Percentiles rank a stretch among this genome's conserved stretches.
phyloP scores from a whole-genome alignment of 257 asterid genomes.

The Fraxinus anomala region DNA sequence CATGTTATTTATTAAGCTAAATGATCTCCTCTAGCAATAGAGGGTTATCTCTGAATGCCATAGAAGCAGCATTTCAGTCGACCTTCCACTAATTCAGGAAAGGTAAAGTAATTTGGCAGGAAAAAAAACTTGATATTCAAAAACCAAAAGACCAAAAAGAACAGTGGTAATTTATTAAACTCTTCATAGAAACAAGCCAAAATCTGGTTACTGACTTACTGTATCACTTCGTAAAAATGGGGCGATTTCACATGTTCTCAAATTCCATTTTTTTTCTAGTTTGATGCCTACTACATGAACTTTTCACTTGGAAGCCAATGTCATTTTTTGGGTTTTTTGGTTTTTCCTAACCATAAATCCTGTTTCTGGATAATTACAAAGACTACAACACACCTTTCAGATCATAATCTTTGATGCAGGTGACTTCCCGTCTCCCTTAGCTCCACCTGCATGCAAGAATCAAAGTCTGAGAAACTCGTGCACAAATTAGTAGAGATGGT shows the following conservation, averaged over 20 bases:
- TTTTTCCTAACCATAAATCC: slow-evolving; percentile 9
- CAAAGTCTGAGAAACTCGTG: slow-evolving; percentile 13
- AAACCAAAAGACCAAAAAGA: not conserved
- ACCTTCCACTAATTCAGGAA: not conserved
- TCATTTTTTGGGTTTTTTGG: slow-evolving; percentile 10
- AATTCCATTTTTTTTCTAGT: slow-evolving; percentile 22
- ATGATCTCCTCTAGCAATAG: not conserved
- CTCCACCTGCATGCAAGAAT: slow-evolving; percentile 43
- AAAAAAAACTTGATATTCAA: not conserved
- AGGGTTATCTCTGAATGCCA: not conserved
- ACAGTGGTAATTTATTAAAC: not conserved
- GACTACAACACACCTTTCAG: slow-evolving; percentile 34
- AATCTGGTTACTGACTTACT: not conserved
- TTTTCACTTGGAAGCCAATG: slow-evolving; percentile 13
- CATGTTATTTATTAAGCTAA: not conserved
- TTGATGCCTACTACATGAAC: slow-evolving; percentile 12
- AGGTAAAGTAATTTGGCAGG: not conserved
- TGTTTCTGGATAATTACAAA: slow-evolving; percentile 3
- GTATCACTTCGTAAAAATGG: not conserved
- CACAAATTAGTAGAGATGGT: not conserved
- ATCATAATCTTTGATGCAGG: slow-evolving; percentile 45
- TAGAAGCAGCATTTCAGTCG: not conserved
- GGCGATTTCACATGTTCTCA: not conserved
- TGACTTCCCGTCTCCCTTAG: slow-evolving; percentile 40
- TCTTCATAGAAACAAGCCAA: not conserved